phyloP scores from a whole-genome alignment of 345 rosid species.

The Arabidopsis arenosa region DNA sequence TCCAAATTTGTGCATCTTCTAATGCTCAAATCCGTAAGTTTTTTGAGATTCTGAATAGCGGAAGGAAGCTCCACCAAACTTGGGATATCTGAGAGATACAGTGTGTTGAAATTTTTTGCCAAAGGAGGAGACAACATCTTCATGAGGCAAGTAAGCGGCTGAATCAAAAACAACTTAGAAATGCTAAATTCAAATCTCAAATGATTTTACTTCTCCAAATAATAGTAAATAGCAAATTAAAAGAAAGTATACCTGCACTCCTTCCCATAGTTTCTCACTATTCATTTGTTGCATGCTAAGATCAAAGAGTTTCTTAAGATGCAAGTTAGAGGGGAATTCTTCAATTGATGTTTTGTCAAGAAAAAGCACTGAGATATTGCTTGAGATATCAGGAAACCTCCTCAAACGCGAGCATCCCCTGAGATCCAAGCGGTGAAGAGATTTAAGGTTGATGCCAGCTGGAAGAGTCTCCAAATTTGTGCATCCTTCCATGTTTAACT shows the following conservation, averaged over 20 bases:
- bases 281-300: neutral
- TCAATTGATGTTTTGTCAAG: neutral
- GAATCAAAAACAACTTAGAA: neutral
- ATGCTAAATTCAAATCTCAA: neutral
- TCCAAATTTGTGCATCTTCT: conserved; percentile 5
- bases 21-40: neutral
- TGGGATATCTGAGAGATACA: neutral
- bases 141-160: conserved; percentile 4
- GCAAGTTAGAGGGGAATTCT: neutral
- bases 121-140: neutral
- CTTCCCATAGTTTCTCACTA: conserved; percentile 6
- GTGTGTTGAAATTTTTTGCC: too few species aligned
- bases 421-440: too few species aligned
- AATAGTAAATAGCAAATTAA: too few species aligned
- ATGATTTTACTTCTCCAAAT: too few species aligned
- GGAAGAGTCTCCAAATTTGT: too few species aligned
- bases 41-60: neutral
- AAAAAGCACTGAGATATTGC: neutral
- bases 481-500: too few species aligned
- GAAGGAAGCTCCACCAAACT: conserved; percentile 15
- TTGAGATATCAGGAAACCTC: neutral
- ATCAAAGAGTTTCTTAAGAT: neutral
- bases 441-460: too few species aligned
- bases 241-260: neutral
- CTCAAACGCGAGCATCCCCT: neutral